Percentiles rank a stretch among this genome's conserved stretches.
These are phyloP conservation scores for Podaxis rugospora DNA, from an alignment of 768 basidiomycete species.

Conservation along the genomic window DNA sequence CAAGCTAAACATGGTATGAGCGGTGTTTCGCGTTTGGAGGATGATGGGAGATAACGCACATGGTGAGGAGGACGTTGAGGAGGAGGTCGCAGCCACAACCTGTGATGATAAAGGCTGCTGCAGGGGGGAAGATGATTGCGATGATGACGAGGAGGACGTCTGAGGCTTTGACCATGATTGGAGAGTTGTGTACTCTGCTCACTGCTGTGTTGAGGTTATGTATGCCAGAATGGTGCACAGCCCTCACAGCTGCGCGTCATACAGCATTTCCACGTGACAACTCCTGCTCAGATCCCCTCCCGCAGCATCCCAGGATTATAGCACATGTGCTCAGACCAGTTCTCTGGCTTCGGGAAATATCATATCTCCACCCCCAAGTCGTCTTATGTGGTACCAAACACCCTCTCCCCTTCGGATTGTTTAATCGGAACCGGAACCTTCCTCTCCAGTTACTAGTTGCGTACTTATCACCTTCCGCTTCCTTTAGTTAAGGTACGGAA, in stretches of 20 bases:
- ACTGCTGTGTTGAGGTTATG: neutral
- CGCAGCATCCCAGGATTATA: too few species aligned
- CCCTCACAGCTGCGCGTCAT: neutral
- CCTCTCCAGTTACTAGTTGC: neutral
- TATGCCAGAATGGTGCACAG: too few species aligned
- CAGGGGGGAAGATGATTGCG: slow-evolving; percentile 78
- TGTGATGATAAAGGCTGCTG: slow-evolving; percentile 69
- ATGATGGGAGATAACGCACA: slow-evolving; percentile 40
- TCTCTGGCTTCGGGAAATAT: too few species aligned
- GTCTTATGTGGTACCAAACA: too few species aligned
- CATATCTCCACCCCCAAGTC: too few species aligned
- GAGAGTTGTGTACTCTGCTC: neutral
- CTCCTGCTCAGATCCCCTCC: neutral
- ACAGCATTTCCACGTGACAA: neutral
- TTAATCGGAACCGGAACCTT: neutral
- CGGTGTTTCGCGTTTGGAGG: neutral
- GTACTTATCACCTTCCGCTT: too few species aligned
- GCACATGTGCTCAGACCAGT: too few species aligned
- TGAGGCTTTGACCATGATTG: slow-evolving; percentile 52
- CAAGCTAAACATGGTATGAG: slow-evolving; percentile 36
- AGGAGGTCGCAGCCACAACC: slow-evolving; percentile 86
- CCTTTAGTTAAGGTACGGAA: too few species aligned
- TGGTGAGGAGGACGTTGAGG: slow-evolving; percentile 76
- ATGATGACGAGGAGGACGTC: slow-evolving; percentile 81
- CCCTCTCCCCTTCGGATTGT: neutral